phyloP scores from a whole-genome alignment of 2,329 filamentous ascomycete species.

The Cryphonectria parasitica region DNA sequence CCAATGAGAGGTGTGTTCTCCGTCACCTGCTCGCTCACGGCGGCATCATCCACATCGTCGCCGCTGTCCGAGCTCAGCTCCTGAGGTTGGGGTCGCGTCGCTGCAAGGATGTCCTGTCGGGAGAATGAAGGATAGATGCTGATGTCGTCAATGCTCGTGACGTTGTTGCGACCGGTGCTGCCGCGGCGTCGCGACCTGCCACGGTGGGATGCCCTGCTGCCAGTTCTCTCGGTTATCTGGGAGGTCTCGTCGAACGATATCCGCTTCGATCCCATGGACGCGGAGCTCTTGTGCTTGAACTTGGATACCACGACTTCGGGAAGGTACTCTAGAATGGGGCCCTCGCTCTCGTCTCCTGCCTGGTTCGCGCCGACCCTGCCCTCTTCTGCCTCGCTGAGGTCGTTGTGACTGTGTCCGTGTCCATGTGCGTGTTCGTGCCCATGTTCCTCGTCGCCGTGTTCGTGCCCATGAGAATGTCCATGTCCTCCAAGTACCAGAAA shows the following conservation, averaged over 20 bases:
- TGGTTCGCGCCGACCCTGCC: slow-evolving; percentile 51
- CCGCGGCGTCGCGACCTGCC: slow-evolving; percentile 51
- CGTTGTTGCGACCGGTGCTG: slow-evolving; percentile 58
- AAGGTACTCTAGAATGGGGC: slow-evolving; percentile 63
- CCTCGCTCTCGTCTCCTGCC: slow-evolving; percentile 58
- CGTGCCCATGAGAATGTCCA: slow-evolving; percentile 75
- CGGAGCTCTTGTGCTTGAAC: slow-evolving; percentile 38
- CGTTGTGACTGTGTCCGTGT: slow-evolving; percentile 38
- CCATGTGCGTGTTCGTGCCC: slow-evolving; percentile 47
- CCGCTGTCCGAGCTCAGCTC: slow-evolving; percentile 31
- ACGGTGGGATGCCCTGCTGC: slow-evolving; percentile 35
- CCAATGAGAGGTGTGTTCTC: slow-evolving; percentile 46
- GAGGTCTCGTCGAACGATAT: slow-evolving; percentile 32
- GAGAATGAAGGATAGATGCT: slow-evolving; percentile 89
- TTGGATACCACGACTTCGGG: slow-evolving; percentile 64
- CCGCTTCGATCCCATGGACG: slow-evolving; percentile 31
- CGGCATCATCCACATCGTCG: slow-evolving; percentile 27
- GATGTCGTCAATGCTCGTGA: slow-evolving; percentile 71
- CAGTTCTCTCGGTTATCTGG: slow-evolving; percentile 37
- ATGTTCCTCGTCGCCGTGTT: slow-evolving; percentile 58
- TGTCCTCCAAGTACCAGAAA: slow-evolving; percentile 93
- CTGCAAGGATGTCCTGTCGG: slow-evolving; percentile 88
- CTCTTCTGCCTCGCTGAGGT: slow-evolving; percentile 52
- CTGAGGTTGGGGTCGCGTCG: slow-evolving; percentile 66
- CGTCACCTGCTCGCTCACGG: slow-evolving; percentile 38